phyloP scores from a whole-genome alignment of 2,329 filamentous ascomycete species.

The Aureobasidium pullulans region DNA sequence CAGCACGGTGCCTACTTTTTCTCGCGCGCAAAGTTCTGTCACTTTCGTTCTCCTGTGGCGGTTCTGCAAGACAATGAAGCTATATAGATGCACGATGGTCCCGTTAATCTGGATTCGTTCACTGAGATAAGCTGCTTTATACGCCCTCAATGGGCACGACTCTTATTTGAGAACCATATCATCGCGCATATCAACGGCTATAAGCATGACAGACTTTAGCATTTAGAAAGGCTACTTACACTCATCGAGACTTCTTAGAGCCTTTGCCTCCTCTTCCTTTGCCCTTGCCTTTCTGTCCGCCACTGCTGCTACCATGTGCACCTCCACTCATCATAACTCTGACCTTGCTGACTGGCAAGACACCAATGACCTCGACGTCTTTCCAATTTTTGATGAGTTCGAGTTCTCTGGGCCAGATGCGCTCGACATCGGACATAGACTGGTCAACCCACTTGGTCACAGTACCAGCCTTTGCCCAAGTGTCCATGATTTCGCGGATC shows the following conservation, averaged over 20 bases:
- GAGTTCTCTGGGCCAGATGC: constrained; percentile 78
- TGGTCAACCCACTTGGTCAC: constrained; percentile 38
- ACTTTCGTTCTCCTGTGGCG: too few relatives aligned
- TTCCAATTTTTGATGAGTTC: constrained; percentile 76
- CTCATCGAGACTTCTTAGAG: constrained; percentile 18
- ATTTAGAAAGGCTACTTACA: not conserved
- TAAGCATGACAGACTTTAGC: not conserved
- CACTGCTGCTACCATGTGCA: constrained; percentile 30
- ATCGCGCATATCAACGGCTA: too few relatives aligned
- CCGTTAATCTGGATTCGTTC: too few relatives aligned
- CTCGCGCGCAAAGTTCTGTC: too few relatives aligned
- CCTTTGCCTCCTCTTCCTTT: constrained; percentile 25
- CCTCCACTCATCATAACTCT: constrained; percentile 68
- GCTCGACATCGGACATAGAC: constrained; percentile 52
- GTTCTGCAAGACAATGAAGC: too few relatives aligned
- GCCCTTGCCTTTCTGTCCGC: constrained; percentile 30
- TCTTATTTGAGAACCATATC: too few relatives aligned
- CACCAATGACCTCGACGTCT: constrained; percentile 72
- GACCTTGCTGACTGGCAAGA: constrained; percentile 71
- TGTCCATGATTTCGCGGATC: constrained; percentile 78
- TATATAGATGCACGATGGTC: too few relatives aligned
- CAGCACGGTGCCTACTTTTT: too few relatives aligned
- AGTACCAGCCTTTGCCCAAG: constrained; percentile 63
- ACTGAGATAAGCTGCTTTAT: too few relatives aligned
- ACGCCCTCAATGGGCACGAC: too few relatives aligned